A percentile compares a stretch with the other conserved stretches of the same genome.
phyloP scores from a whole-genome alignment of 2,329 filamentous ascomycete species.

The Curvularia eragrostidis region DNA sequence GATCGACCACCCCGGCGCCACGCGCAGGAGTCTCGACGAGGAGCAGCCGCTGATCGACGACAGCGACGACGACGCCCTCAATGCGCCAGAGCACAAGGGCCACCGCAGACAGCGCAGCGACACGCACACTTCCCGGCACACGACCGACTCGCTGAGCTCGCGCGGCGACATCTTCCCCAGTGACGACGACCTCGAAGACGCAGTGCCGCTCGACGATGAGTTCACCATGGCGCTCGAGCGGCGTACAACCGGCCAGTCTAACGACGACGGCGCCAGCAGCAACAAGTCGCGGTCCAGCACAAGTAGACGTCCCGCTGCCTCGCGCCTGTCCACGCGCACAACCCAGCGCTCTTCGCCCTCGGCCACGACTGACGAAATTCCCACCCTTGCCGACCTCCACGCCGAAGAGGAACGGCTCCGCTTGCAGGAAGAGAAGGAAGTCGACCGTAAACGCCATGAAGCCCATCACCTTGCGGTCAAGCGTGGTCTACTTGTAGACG shows the following conservation, averaged over 20 bases:
- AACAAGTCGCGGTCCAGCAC: conserved; percentile 61
- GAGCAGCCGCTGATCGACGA: conserved; percentile 74
- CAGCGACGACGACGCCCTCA: conserved; percentile 55
- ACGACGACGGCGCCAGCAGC: conserved; percentile 74
- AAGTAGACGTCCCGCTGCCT: conserved; percentile 54
- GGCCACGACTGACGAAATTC: conserved; percentile 43
- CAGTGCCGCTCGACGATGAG: conserved; percentile 89
- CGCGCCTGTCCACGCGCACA: conserved; percentile 55
- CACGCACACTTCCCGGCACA: conserved; percentile 80
- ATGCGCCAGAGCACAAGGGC: conserved; percentile 35
- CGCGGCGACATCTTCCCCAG: conserved; percentile 90
- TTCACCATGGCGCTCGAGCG: conserved; percentile 84
- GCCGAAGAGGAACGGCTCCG: conserved; percentile 63
- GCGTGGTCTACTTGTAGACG: conserved; percentile 55
- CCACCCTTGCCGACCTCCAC: conserved; percentile 62
- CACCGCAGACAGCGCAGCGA: conserved; percentile 71
- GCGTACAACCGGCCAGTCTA: conserved; percentile 63
- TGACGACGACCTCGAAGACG: conserved; percentile 85
- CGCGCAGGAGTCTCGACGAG: conserved; percentile 61
- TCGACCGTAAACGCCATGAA: conserved; percentile 61
- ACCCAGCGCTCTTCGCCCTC: conserved; percentile 33
- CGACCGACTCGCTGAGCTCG: conserved; percentile 84
- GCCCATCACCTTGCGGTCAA: conserved; percentile 63
- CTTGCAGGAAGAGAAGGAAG: conserved; percentile 62
- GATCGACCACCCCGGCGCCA: conserved; percentile 79